phyloP scores from a whole-genome alignment of 148 eudicot genomes.

The Rhododendron simsii region DNA sequence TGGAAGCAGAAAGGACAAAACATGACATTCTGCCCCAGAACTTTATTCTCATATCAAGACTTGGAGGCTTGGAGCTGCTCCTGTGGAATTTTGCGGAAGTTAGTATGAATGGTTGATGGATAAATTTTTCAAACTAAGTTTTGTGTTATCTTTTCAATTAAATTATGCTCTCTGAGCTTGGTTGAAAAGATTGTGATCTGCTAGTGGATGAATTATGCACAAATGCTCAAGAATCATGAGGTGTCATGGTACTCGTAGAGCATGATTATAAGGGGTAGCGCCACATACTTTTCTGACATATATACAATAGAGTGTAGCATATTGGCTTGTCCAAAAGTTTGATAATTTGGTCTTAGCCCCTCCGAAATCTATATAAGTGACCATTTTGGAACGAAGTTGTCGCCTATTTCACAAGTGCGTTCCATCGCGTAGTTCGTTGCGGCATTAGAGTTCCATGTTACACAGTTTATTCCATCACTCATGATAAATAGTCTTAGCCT shows the following conservation, averaged over 20 bases:
- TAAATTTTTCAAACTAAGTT: not conserved
- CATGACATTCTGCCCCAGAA: not conserved
- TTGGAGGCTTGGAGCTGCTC: not conserved
- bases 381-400: not conserved
- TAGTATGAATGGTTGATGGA: not conserved
- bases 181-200: not conserved
- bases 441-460: not conserved
- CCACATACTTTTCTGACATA: not conserved
- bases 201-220: not conserved
- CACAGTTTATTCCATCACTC: not conserved
- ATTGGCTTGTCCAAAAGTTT: not conserved
- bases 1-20: not conserved
- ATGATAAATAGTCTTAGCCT: not conserved
- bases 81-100: not conserved
- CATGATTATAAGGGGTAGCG: not conserved
- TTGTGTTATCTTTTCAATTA: not conserved
- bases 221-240: not conserved
- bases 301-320: not conserved
- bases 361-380: not conserved
- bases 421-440: not conserved
- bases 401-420: not conserved
- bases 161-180: not conserved
- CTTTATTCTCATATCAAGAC: not conserved
- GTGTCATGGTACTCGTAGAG: not conserved
- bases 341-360: not conserved